Percentiles rank a stretch among this genome's conserved stretches.
Evolutionary conservation across 2,329 filamentous ascomycete species (phyloP).

Genomic region (Fusarium sp.): DNA sequence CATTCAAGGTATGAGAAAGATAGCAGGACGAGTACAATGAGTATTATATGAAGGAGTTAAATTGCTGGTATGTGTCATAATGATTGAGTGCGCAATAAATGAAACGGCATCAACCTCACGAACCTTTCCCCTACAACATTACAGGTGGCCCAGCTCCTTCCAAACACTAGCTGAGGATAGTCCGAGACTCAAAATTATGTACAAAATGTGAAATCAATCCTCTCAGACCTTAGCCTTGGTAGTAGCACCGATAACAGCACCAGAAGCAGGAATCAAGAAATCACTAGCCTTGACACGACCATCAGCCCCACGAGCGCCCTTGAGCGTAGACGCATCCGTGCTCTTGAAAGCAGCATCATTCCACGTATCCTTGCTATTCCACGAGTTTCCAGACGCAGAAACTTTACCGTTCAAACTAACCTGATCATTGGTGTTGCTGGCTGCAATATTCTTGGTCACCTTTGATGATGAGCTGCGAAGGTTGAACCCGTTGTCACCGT

Average conservation of each 20-base stretch:
- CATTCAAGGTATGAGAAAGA: background rate
- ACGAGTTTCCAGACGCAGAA: conserved; percentile 54
- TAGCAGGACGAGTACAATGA: background rate
- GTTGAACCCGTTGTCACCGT: conserved; percentile 47
- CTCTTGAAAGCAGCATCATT: conserved; percentile 54
- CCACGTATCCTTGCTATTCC: conserved; percentile 53
- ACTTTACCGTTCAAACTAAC: conserved; percentile 22
- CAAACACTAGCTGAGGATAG: too few species aligned
- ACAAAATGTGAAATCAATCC: background rate
- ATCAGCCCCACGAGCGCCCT: conserved; percentile 51
- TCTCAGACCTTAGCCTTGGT: conserved; percentile 21
- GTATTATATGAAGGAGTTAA: background rate
- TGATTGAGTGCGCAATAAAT: background rate
- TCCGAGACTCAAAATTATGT: background rate
- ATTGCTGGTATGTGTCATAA: background rate
- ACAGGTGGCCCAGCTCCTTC: too few species aligned
- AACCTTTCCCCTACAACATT: too few species aligned
- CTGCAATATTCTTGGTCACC: conserved; percentile 54
- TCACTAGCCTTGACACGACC: conserved; percentile 55
- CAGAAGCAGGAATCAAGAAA: conserved; percentile 55
- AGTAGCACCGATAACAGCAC: conserved; percentile 38
- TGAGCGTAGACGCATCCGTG: conserved; percentile 48
- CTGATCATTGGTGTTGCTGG: conserved; percentile 25
- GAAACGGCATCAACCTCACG: too few species aligned
- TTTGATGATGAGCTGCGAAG: conserved; percentile 45